Evolutionary conservation across 169 alveolate species (phyloP), one percentile per base, ranked within the genome.

Genomic region (Plasmodium reichenowi): DNA sequence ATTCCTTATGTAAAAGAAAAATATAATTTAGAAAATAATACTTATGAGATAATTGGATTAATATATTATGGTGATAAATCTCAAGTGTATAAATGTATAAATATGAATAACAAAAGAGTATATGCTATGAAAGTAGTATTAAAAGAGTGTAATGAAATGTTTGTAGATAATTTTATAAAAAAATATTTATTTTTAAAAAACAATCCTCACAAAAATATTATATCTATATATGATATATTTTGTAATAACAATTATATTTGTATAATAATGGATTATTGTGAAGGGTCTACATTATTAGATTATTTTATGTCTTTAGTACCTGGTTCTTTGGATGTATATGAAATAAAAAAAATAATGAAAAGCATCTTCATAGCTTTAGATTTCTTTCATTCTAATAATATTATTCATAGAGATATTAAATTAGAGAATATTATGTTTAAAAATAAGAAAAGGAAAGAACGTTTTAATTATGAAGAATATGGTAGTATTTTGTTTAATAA

Each of bases 371-470:
- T 85, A 22, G 95, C 93, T 24, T 45, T 94, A 66, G 93, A 74
- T 17, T 94, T 86, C 74, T 29, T 94, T 22, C 96, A 94, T 90
- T 75, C 91, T 29, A 90, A 63, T 67, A 80, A 89, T 43, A 45
- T 91, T 63, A 92, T 87, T 38, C 89, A 88, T 59, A 88, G 88
- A 32, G 88, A 89, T n/a, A 87, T 94, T 38, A 83, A 71, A 67
- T 64, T 93, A 68, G 95, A 94, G n/a, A 88, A 93, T 24, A 89
- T 94, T 56, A 88, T 76, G 72, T 87, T 87, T 72, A 72, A 43
- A 48, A 38, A 38, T 38, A 38, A 66, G 64, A 74, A 87, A 60
- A 72, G 64, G 43, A 73, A 24, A 59, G n/a, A 68, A 26, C 32
- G 47, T 60, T 59, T 71, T 24, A 66, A 59, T 24, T 52, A 68